A percentile compares a stretch with the other conserved stretches of the same genome.
phyloP scores from a whole-genome alignment of 139 green algal species.

The Picochlorum costavermella region DNA sequence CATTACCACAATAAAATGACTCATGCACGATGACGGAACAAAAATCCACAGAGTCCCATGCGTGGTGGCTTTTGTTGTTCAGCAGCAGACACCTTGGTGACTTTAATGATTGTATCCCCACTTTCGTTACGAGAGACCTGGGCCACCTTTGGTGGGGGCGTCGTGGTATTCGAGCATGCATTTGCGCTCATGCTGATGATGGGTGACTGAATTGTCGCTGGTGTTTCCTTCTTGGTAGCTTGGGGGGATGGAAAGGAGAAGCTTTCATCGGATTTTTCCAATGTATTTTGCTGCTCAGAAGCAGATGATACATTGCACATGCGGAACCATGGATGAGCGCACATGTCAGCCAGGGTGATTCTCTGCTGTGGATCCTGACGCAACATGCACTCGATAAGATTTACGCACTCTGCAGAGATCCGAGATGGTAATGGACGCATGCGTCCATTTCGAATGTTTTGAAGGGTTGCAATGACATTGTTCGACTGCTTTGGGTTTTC shows the following conservation, averaged over 20 bases:
- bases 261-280: no score
- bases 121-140: not conserved
- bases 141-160: not conserved
- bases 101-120: not conserved
- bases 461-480: slow-evolving; percentile 29
- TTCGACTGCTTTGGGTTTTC: slow-evolving; percentile 34
- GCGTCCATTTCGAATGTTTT: slow-evolving; percentile 12
- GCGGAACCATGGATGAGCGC: slow-evolving; percentile 17
- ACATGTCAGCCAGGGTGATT: slow-evolving; percentile 6
- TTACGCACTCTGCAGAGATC: slow-evolving; percentile 11
- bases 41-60: no score
- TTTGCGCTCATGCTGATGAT: no score
- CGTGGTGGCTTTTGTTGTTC: not conserved
- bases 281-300: no score
- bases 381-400: slow-evolving; percentile 20
- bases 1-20: no score
- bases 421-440: slow-evolving; percentile 5
- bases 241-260: no score
- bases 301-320: not conserved
- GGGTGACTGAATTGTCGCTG: not conserved
- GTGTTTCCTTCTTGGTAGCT: not conserved
- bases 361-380: not conserved
- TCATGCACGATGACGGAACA: no score
- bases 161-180: not conserved
- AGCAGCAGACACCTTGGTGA: slow-evolving; percentile 2